Evolutionary conservation across 441 rosid genomes (phyloP), one percentile per base, ranked within the genome.

Genomic region (Croton laevigatus): DNA sequence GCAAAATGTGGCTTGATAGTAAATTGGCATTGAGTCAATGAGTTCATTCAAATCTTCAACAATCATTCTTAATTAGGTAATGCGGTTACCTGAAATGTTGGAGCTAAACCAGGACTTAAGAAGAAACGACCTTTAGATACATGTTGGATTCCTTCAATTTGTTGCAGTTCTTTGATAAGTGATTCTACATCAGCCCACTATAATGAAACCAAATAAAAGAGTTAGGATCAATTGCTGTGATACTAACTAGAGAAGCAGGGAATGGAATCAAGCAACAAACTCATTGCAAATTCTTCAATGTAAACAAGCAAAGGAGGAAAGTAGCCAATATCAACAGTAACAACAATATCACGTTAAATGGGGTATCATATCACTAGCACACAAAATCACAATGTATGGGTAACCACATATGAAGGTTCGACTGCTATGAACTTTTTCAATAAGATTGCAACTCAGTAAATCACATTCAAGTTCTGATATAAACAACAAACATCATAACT

Each of bases 151-250:
- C 96, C 97, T 80, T 89, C 89, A 76, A 88, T 77, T 85, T 75
- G 71, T 78, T 84, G 86, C 80, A 94, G 79, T 75, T 92, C 99
- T 77, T 87, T 83, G 73, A 94, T 79, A 62, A 94, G 87, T 55
- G 91, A 88, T 70, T 94, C 98, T 49, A 88, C 98, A 68, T 94
- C 99, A 79, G 87, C 67, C 99, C 98, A 94, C 98, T 94, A 84
- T 64, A 66, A 59, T 68, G 65, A 71, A 71, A 70, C 71, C 69
- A 54, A 76, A 64, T 70, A 9, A 75, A 63, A 61, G 6, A 27
- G 38, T 72, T 65, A 73, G 37, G 49, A 70, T 69, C 23, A 38
- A 37, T 37, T 40, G 46, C 40, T 23, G 22, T 22, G 34, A 44
- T 5, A 53, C 3, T 44, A 60, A 32, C 52, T 23, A 58, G 13